Evolutionary conservation across 495 filamentous ascomycete species (phyloP), one percentile per base, ranked within the genome.

Genomic region (Pyrenula aspistea): DNA sequence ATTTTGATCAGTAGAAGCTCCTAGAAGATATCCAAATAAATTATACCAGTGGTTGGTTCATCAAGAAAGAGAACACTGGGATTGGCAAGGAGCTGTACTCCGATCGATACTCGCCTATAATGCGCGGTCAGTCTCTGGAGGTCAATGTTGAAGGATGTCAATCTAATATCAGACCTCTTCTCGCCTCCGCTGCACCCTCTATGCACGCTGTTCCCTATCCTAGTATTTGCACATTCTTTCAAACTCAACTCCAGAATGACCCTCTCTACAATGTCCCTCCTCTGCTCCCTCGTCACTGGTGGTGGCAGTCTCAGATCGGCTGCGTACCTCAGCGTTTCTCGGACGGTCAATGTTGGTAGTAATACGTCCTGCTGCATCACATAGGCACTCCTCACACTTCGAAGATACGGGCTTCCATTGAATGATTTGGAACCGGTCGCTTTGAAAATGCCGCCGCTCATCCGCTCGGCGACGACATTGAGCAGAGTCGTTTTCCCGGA

Each of bases 351-450:
- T 0, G 83, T 83, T 0, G 85, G 82, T 1, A 88, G 71, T 2
- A 89, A 68, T 49, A 87, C 74, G 66, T 90, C 86, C 54, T 89
- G 82, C 62, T 89, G 86, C 82, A 87, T 86, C 15, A 88, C 82
- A 67, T 88, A 89, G 57, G 86, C 82, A 59, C 82, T 82, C 24
- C 81, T 70, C 11, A 83, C 68, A 55, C 64, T 73, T 12, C 74
- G 67, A 19, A 83, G 66, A n/a, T 80, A 68, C 21, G 71, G 55
- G 51, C 68, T 61, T 1, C 71, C 78, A 62, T 85, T 86, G 63
- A 83, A 86, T 0, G 73, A 77, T 0, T 78, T 77, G 0, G 61
- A 61, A 1, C 85, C 85, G 11, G 68, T 68, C 21, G 76, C 75
- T 15, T 73, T 70, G 1, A 86, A 68, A 42, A 74, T 72, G 12